Evolutionary conservation across 2,329 filamentous ascomycete genomes (phyloP).

Genomic region (Aureobasidium sp.): DNA sequence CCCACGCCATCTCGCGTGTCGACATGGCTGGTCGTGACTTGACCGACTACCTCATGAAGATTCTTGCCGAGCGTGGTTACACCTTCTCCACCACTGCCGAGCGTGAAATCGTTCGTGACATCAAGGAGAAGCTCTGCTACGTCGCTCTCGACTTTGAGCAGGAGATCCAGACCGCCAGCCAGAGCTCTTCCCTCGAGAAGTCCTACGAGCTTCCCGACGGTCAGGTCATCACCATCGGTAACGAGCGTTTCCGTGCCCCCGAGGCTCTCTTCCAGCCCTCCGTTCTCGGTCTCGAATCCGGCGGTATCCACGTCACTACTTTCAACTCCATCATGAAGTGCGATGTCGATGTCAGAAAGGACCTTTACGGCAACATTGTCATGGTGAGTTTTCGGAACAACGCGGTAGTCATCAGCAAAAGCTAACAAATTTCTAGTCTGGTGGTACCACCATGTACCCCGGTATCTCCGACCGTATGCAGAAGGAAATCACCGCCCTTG

Average conservation of each 20-base stretch:
- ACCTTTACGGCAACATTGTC: conserved; percentile 99
- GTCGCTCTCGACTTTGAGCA: conserved; percentile 99
- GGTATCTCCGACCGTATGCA: conserved; percentile 99
- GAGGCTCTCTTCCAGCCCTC: conserved; percentile 99
- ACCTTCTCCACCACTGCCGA: conserved; percentile 99
- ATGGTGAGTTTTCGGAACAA: conserved; percentile 64
- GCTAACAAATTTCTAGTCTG: conserved; percentile 61
- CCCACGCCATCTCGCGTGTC: conserved; percentile 99
- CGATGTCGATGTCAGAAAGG: conserved; percentile 99
- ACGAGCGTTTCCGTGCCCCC: conserved; percentile 99
- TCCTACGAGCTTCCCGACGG: conserved; percentile 99
- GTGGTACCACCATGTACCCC: conserved; percentile 99
- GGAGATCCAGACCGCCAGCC: conserved; percentile 99
- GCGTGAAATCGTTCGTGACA: conserved; percentile 99
- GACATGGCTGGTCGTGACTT: conserved; percentile 99
- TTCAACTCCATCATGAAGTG: conserved; percentile 99
- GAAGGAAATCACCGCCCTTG: conserved; percentile 99
- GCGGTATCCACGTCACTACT: conserved; percentile 98
- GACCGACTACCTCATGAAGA: conserved; percentile 99
- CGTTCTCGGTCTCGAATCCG: conserved; percentile 94
- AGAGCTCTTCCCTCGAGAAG: conserved; percentile 99
- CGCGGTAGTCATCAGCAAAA: conserved; percentile 13
- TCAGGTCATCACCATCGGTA: conserved; percentile 99
- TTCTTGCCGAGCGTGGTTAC: conserved; percentile 98
- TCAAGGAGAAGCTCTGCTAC: conserved; percentile 99